Base-by-base conservation (phyloP, 768 basidiomycete species). In the Lactifluus hygrophoroides region DNA sequence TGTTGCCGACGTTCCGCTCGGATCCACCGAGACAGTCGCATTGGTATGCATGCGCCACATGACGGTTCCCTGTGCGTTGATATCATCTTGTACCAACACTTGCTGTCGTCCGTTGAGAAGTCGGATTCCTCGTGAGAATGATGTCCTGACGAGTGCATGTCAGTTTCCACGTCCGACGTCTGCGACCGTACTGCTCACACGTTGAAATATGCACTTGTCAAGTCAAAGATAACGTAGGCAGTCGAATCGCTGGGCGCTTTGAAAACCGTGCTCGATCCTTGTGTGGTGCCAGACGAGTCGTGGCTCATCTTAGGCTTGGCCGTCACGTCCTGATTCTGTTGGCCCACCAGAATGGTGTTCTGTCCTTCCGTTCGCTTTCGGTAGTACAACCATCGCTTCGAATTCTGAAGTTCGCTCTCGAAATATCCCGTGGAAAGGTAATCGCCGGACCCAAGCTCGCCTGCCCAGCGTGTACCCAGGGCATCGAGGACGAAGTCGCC, bases 11-110 rank as follows among this genome's bases (percentile, higher is more conserved):
- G 79, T 80, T 32, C 85, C 84, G 53, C 70, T 72, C 53, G 72
- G 66, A 56, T 69, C 66, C 37, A 91, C 70, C n/a, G 77, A 69
- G 23, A 83, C 64, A 3, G 92, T 91, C 11, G 95, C 94, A 72
- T 98, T 98, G 56, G 95, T 97, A 72, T 98, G 94, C 79, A 90
- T 89, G 47, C 92, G 84, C 95, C 95, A 96, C 74, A 85, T 80
- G 46, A 96, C 70, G 21, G 76, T 65, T 6, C 70, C 75, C 34
- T 77, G 71, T 2, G 84, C 74, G 17, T 72, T 77, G 67, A 97
- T 85, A 68, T 99, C 96, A 72, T 97, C 95, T 70, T 95, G 95
- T 46, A 99, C 69, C 16, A 99, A 82, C 14, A 97, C 85, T 72
- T 97, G 96, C 61, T 78, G 80, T 61, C 96, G 84, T 37, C 74